Evolutionary conservation across 1,284 basidiomycete species (phyloP).

Genomic region (Ceratobasidium sp.): DNA sequence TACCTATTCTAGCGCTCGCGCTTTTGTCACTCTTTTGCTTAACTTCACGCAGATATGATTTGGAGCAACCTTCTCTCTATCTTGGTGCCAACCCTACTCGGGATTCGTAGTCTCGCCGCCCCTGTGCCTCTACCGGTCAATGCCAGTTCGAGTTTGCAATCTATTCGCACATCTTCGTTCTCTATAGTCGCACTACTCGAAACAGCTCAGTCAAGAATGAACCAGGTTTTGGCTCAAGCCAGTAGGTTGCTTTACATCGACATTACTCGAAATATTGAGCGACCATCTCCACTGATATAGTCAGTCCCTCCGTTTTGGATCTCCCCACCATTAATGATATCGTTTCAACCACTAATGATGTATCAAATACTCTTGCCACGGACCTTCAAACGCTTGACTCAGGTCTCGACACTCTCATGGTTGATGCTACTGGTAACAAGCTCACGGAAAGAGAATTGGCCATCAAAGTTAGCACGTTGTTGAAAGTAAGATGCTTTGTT

Average conservation of each 20-base stretch:
- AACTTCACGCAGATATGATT: not conserved
- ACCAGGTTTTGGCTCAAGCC: conserved; percentile 6
- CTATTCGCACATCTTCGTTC: not conserved
- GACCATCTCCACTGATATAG: not conserved
- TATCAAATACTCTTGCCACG: conserved; percentile 9
- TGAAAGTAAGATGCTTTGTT: not conserved
- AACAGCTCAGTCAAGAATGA: conserved; percentile 10
- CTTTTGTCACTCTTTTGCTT: not conserved
- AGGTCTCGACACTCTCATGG: conserved; percentile 21
- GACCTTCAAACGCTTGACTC: conserved; percentile 19
- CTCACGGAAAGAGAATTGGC: conserved; percentile 9
- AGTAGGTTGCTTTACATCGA: not conserved
- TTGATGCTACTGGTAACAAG: conserved; percentile 5
- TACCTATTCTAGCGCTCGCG: not conserved
- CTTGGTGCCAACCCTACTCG: not conserved
- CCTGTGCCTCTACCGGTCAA: not conserved
- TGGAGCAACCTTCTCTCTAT: not conserved
- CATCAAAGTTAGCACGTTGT: not conserved
- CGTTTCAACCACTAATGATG: conserved; percentile 20
- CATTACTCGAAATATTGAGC: not conserved
- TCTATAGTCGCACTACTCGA: conserved; percentile 9
- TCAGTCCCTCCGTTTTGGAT: not conserved
- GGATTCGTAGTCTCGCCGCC: not conserved
- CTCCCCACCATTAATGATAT: not conserved
- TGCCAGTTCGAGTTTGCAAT: not conserved